Evolutionary conservation across 148 eudicot species (phyloP).

Genomic region (Mesembryanthemum crystallinum): DNA sequence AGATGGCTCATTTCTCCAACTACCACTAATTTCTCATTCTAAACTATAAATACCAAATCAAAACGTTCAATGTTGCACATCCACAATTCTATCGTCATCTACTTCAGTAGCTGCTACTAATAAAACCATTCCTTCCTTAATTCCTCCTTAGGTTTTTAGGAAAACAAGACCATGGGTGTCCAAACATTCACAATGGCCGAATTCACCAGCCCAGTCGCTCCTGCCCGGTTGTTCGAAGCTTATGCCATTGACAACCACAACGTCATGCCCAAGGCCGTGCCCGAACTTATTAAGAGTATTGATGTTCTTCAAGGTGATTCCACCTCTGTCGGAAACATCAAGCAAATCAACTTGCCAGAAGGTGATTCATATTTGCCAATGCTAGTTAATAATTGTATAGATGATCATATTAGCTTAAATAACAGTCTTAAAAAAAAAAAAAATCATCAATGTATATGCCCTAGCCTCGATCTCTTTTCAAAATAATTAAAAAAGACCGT

Average conservation of each 20-base stretch:
- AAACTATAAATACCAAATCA: neutral
- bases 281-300: conserved; percentile 6
- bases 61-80: conserved; percentile 2
- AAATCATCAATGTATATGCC: no score
- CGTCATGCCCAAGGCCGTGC: conserved; percentile 18
- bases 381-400: no score
- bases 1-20: no score
- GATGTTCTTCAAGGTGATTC: conserved; percentile 16
- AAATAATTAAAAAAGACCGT: no score
- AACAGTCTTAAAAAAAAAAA: no score
- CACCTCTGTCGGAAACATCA: neutral
- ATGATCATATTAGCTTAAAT: no score
- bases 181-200: neutral
- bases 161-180: neutral
- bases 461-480: no score
- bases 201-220: no score
- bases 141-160: neutral
- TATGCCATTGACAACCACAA: conserved; percentile 21
- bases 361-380: no score
- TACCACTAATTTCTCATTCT: no score
- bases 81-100: neutral
- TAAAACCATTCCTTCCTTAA: no score
- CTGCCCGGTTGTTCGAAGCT: conserved; percentile 23
- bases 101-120: neutral
- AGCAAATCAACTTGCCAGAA: no score